Percentiles rank a stretch among this genome's conserved stretches.
Conservation (phyloP, 2,329 filamentous ascomycete genomes). For the Calonectria crousiana region DNA sequence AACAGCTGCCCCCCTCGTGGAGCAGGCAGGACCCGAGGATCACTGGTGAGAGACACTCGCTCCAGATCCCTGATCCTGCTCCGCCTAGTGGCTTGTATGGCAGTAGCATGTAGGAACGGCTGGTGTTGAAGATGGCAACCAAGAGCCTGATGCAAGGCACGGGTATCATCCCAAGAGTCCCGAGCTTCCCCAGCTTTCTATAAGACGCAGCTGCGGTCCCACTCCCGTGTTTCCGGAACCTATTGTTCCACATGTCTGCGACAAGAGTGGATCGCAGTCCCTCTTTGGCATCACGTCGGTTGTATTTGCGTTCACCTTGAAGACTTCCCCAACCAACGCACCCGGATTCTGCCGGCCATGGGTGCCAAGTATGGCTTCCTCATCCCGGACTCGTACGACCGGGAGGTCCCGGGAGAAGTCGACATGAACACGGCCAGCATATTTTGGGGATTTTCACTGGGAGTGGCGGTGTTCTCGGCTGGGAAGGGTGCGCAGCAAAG, state of each 20-base stretch:
- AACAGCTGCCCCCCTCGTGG: not conserved
- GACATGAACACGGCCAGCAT: constrained; percentile 43
- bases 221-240: not conserved
- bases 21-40: not conserved
- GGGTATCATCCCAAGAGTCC: not conserved
- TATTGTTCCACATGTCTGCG: not conserved
- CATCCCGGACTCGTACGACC: constrained; percentile 39
- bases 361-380: constrained; percentile 37
- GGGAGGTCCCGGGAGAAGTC: constrained; percentile 30
- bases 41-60: not conserved
- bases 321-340: too few species aligned
- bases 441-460: constrained; percentile 42
- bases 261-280: not conserved
- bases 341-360: not conserved
- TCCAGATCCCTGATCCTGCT: not conserved
- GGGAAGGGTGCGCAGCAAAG: constrained; percentile 30
- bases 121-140: not conserved
- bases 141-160: not conserved
- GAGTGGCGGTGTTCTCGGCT: constrained; percentile 27
- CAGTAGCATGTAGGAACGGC: not conserved
- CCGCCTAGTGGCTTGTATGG: not conserved
- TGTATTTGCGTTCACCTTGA: not conserved
- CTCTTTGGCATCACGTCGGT: not conserved
- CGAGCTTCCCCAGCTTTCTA: not conserved
- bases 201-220: constrained; percentile 4